These are phyloP conservation scores for Aspergillus puulaauensis DNA, from an alignment of 2,329 filamentous ascomycete genomes.

Conservation along the genomic window DNA sequence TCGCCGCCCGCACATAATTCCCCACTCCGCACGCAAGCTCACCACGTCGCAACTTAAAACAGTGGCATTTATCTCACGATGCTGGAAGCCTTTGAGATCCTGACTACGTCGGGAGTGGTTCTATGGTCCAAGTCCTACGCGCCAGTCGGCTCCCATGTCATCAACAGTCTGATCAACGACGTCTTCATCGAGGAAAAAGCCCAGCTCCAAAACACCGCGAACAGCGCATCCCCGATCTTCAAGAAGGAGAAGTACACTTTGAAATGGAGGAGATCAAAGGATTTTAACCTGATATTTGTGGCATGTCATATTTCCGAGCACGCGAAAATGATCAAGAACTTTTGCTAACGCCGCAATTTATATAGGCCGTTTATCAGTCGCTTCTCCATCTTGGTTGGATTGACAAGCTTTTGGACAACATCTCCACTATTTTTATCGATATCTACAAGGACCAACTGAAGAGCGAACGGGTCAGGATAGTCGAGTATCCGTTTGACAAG, in stretches of 20 bases:
- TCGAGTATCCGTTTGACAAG: conserved; percentile 82
- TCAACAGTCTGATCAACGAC: conserved; percentile 94
- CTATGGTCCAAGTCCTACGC: conserved; percentile 91
- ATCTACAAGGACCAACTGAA: conserved; percentile 86
- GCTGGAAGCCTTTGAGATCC: conserved; percentile 95
- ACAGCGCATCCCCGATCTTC: conserved; percentile 69
- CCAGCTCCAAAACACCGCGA: conserved; percentile 59
- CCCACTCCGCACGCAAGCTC: conserved; percentile 16
- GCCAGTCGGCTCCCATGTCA: conserved; percentile 73
- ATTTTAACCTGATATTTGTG: conserved; percentile 92
- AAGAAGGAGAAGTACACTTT: conserved; percentile 90
- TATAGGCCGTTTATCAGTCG: conserved; percentile 91
- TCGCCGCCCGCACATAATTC: conserved; percentile 21
- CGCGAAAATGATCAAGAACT: conserved; percentile 1
- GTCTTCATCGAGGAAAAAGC: conserved; percentile 96
- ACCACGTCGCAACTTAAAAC: not conserved
- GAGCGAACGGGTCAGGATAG: conserved; percentile 72
- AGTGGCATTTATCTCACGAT: conserved; percentile 49
- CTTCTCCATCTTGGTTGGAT: conserved; percentile 95
- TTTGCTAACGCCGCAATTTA: conserved; percentile 17
- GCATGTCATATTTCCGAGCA: conserved; percentile 51
- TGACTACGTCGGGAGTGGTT: conserved; percentile 94
- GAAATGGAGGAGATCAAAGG: conserved; percentile 91
- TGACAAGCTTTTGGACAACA: conserved; percentile 92
- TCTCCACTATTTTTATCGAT: conserved; percentile 86